Conservation (phyloP, 2,329 filamentous ascomycete genomes). For the Colletotrichum destructivum region DNA sequence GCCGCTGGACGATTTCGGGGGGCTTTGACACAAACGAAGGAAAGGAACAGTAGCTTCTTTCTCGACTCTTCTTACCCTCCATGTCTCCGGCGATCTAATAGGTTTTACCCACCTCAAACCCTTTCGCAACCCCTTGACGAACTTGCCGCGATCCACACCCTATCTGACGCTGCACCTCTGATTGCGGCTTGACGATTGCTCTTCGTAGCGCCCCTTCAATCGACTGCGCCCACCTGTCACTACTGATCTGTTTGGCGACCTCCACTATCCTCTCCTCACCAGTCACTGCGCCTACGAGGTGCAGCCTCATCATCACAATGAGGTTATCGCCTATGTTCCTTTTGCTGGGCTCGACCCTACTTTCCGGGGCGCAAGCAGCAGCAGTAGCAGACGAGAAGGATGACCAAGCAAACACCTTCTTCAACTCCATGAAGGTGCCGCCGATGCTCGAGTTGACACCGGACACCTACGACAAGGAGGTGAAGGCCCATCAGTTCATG, state of each 20-base stretch:
- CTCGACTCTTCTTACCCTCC: slow-evolving; percentile 22
- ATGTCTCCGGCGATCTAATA: slow-evolving; percentile 38
- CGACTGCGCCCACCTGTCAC: slow-evolving; percentile 1
- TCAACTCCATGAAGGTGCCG: slow-evolving; percentile 78
- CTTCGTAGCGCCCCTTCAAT: slow-evolving; percentile 17
- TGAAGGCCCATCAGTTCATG: slow-evolving; percentile 67
- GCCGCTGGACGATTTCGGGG: slow-evolving; percentile 41
- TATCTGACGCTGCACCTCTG: slow-evolving; percentile 14
- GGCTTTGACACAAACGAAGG: slow-evolving; percentile 32
- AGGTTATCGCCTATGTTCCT: slow-evolving; percentile 61
- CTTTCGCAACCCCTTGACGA: slow-evolving; percentile 29
- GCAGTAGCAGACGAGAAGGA: slow-evolving; percentile 50
- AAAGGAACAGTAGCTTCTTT: slow-evolving; percentile 34
- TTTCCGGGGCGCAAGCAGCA: slow-evolving; percentile 59
- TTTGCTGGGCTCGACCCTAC: slow-evolving; percentile 61
- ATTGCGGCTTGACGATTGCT: slow-evolving; percentile 30
- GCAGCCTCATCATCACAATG: slow-evolving; percentile 53
- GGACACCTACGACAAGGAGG: slow-evolving; percentile 69
- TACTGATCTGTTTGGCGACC: background rate
- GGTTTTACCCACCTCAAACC: slow-evolving; percentile 28
- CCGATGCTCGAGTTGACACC: slow-evolving; percentile 74
- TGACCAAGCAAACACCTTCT: slow-evolving; percentile 65
- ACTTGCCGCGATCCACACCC: slow-evolving; percentile 32
- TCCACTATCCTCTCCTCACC: background rate
- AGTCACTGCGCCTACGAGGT: slow-evolving; percentile 31